These are phyloP conservation scores for Elsinoe fawcettii DNA, from an alignment of 2,329 filamentous ascomycete genomes.

Conservation along the genomic window DNA sequence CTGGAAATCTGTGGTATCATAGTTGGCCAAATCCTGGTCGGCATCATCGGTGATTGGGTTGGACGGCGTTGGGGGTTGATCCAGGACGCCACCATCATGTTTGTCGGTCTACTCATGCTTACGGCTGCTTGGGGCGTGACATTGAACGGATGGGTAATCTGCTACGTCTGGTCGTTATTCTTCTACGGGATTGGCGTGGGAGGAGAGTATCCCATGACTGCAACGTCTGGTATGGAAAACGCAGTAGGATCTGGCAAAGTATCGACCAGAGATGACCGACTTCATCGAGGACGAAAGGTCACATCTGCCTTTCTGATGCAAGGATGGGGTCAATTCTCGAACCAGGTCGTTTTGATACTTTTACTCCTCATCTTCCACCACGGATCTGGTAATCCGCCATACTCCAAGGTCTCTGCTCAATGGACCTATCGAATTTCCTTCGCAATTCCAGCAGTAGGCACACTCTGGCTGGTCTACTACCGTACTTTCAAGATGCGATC, in stretches of 20 bases:
- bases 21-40: constrained; percentile 81
- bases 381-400: constrained; percentile 66
- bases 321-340: constrained; percentile 93
- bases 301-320: constrained; percentile 97
- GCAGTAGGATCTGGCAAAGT: constrained; percentile 76
- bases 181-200: constrained; percentile 71
- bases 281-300: constrained; percentile 92
- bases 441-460: constrained; percentile 81
- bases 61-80: constrained; percentile 93
- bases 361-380: constrained; percentile 83
- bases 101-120: constrained; percentile 83
- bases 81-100: constrained; percentile 92
- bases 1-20: constrained; percentile 94
- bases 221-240: constrained; percentile 89
- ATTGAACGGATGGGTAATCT: constrained; percentile 89
- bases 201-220: constrained; percentile 94
- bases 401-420: constrained; percentile 68
- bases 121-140: constrained; percentile 82
- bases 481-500: constrained; percentile 90
- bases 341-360: constrained; percentile 83
- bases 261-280: constrained; percentile 83
- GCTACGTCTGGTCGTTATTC: constrained; percentile 91
- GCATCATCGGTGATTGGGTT: constrained; percentile 70
- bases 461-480: constrained; percentile 92
- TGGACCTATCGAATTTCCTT: constrained; percentile 92